Base-by-base conservation (phyloP, 768 basidiomycete genomes). In the Galerina marginata region DNA sequence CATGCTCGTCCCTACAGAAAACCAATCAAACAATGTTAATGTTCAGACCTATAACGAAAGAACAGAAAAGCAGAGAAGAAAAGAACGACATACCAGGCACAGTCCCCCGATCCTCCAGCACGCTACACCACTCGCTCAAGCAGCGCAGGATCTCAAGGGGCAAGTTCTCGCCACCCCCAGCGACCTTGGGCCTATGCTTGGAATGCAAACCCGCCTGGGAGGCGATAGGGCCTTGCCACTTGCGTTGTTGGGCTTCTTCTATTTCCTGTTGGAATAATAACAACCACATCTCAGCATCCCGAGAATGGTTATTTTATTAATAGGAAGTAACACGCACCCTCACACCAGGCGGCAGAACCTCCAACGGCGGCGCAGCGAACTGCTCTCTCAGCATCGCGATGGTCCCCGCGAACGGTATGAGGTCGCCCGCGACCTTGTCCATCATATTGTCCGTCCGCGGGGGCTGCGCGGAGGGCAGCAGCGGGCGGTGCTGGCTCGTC, bases 71-170 rank as follows among this genome's bases (percentile, higher is more conserved):
- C 20, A 20, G 20, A 20, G 20, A 20, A 20, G 20, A 2, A 2
- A 20, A 20, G 50, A 29, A n/a, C 40, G 39, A 68, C 75, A 25
- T 48, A 82, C 86, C 85, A 26, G 86, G 82, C 11, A 87, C 84
- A 20, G 80, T 82, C n/a, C 76, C 78, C 54, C 86, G 77, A 66
- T 83, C 85, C 62, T 89, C 87, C 39, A 88, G 70, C 11, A 83
- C 79, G 62, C 81, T 81, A 53, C 81, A 72, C 86, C 86, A 89
- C 56, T 85, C 80, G 63, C 85, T 85, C 51, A 89, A 65, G 61
- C 79, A 81, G 15, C 83, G 71, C 50, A 88, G 46, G 45, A 88
- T 77, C 65, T 86, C 83, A 37, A 87, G 68, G 9, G 87, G 87
- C 9, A 87, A 69, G 68, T 87, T 88, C 65, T 86, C 79, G 10